phyloP scores from a whole-genome alignment of 768 basidiomycete genomes.

The Porpolomopsis calyptriformis region DNA sequence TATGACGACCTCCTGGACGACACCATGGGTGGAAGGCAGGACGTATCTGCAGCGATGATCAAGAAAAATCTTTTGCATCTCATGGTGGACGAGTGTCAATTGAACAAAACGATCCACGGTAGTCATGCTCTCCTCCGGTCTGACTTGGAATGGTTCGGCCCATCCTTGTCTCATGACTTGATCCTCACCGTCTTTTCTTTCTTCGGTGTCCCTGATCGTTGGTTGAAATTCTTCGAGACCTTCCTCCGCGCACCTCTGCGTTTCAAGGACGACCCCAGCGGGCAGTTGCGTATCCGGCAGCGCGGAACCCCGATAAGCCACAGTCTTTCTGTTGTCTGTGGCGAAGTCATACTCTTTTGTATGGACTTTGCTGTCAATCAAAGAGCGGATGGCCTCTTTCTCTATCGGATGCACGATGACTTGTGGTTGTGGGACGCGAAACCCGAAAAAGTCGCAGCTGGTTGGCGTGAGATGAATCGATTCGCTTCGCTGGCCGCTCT shows the following conservation, averaged over 20 bases:
- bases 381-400: slow-evolving; percentile 28
- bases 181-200: slow-evolving; percentile 30
- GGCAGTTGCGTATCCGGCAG: slow-evolving; percentile 22
- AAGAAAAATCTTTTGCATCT: slow-evolving; percentile 33
- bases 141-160: slow-evolving; percentile 35
- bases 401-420: slow-evolving; percentile 38
- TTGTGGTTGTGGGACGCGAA: slow-evolving; percentile 34
- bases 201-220: slow-evolving; percentile 28
- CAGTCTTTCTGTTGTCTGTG: slow-evolving; percentile 30
- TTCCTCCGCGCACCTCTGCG: slow-evolving; percentile 25
- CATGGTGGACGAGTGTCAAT: slow-evolving; percentile 30
- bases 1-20: slow-evolving; percentile 21
- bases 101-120: slow-evolving; percentile 27
- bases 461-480: slow-evolving; percentile 32
- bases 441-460: slow-evolving; percentile 22
- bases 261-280: slow-evolving; percentile 22
- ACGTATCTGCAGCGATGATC: slow-evolving; percentile 14
- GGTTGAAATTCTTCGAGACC: slow-evolving; percentile 24
- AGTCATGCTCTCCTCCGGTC: slow-evolving; percentile 28
- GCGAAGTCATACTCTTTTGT: slow-evolving; percentile 31
- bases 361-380: slow-evolving; percentile 43
- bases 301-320: slow-evolving; percentile 36
- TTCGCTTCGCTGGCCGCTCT: slow-evolving; percentile 32
- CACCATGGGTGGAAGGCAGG: slow-evolving; percentile 8
- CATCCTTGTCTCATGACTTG: slow-evolving; percentile 30